A percentile compares a stretch with the other conserved stretches of the same genome.
Evolutionary conservation across 2,329 filamentous ascomycete genomes (phyloP).

Genomic region (Aureobasidium sp.): DNA sequence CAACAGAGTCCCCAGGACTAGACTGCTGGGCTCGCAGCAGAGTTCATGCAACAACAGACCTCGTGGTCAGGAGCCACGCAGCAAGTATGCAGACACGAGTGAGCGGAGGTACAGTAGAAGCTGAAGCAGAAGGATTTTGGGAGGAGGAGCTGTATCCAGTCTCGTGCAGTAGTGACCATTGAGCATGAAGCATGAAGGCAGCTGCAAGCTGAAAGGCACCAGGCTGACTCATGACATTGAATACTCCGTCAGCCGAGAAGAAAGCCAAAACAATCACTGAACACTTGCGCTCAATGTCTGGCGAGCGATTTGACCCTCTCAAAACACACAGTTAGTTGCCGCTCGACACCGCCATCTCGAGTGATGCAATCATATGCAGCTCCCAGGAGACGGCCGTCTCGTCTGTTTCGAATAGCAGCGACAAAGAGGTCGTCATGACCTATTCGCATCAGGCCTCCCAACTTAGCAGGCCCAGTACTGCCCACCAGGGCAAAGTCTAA

Average conservation of each 20-base stretch:
- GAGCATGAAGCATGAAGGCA: not conserved
- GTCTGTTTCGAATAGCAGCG: not conserved
- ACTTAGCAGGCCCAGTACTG: not conserved
- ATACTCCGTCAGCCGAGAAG: not conserved
- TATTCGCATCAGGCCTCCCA: not conserved
- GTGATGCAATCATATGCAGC: conserved; percentile 2
- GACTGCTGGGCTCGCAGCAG: not conserved
- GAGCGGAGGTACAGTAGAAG: not conserved
- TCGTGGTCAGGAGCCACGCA: not conserved
- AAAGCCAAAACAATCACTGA: not conserved
- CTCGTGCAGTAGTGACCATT: not conserved
- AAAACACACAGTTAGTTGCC: not conserved
- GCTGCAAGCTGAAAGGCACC: not conserved
- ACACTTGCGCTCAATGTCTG: not conserved
- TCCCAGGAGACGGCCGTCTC: not conserved
- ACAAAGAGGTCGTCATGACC: not conserved
- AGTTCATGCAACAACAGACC: not conserved
- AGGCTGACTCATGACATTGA: not conserved
- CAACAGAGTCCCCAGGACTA: not conserved
- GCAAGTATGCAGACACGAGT: not conserved
- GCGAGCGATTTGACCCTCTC: not conserved
- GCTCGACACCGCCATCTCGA: not conserved
- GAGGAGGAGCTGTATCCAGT: not conserved
- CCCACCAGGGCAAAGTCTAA: not conserved
- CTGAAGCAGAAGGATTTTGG: not conserved